A percentile compares a stretch with the other conserved stretches of the same genome.
Conservation (phyloP, 2,329 filamentous ascomycete genomes). For the Domatiomyces globalis region DNA sequence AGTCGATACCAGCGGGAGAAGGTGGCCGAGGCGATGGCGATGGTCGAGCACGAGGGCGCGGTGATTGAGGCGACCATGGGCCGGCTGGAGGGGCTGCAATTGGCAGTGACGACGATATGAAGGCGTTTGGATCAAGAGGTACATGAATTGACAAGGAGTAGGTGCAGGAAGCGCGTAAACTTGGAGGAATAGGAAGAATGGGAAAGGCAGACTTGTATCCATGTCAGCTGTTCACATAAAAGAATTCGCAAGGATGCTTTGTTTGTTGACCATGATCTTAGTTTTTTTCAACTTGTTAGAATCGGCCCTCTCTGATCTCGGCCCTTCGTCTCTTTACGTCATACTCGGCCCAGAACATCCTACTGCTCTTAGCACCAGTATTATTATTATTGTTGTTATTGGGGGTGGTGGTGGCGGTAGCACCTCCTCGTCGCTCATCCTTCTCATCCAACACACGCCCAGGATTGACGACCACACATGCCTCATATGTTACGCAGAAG, state of each 20-base stretch:
- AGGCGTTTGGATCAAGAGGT: background rate
- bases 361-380: background rate
- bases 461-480: constrained; percentile 91
- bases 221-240: too few species aligned
- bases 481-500: constrained; percentile 84
- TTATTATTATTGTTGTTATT: background rate
- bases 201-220: too few species aligned
- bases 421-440: constrained; percentile 41
- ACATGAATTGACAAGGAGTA: background rate
- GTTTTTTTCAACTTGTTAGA: constrained; percentile 26
- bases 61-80: constrained; percentile 17
- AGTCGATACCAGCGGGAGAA: constrained; percentile 30
- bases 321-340: constrained; percentile 50
- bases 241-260: too few species aligned
- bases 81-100: constrained; percentile 12
- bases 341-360: constrained; percentile 64
- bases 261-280: too few species aligned
- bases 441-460: constrained; percentile 47
- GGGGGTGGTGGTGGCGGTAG: background rate
- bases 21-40: constrained; percentile 34
- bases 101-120: constrained; percentile 1
- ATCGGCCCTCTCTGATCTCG: constrained; percentile 47
- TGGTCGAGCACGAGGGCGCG: constrained; percentile 35
- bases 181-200: background rate
- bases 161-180: too few species aligned